Evolutionary conservation across 768 basidiomycete genomes (phyloP).

Genomic region (Kwoniella shandongensis): DNA sequence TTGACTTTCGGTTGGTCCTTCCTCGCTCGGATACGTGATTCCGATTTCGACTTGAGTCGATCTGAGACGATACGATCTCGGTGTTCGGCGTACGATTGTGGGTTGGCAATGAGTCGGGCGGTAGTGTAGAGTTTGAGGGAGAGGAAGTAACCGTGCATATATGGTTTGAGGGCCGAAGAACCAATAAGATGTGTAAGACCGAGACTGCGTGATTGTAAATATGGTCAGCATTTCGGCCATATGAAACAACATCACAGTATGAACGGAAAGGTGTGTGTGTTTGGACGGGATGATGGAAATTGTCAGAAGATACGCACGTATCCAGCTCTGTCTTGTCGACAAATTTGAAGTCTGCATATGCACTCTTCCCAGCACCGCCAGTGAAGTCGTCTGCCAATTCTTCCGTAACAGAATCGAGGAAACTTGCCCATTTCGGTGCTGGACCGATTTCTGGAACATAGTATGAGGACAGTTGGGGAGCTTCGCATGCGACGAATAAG

Average conservation of each 20-base stretch:
- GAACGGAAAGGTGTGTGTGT: too few species aligned
- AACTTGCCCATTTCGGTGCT: constrained; percentile 93
- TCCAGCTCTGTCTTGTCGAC: constrained; percentile 81
- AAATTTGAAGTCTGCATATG: constrained; percentile 98
- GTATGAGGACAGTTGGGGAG: constrained; percentile 91
- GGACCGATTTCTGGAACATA: constrained; percentile 96
- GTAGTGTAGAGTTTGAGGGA: constrained; percentile 94
- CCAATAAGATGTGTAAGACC: constrained; percentile 94
- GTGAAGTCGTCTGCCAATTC: constrained; percentile 84
- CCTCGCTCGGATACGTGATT: constrained; percentile 82
- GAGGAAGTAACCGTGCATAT: constrained; percentile 99
- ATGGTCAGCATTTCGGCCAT: constrained; percentile 2
- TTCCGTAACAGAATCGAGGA: constrained; percentile 97
- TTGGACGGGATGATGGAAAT: background rate
- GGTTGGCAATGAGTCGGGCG: constrained; percentile 92
- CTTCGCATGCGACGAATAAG: constrained; percentile 89
- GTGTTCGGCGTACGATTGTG: constrained; percentile 91
- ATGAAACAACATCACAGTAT: background rate
- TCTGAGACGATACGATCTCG: constrained; percentile 82
- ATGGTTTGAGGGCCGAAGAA: constrained; percentile 92
- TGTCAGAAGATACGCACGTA: constrained; percentile 60
- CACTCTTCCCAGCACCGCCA: constrained; percentile 52
- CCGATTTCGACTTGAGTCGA: constrained; percentile 90
- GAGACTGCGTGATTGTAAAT: constrained; percentile 60
- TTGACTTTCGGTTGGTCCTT: constrained; percentile 76